A percentile compares a stretch with the other conserved stretches of the same genome.
Evolutionary conservation across 441 rosid species (phyloP).

Genomic region (Metrosideros polymorpha): DNA sequence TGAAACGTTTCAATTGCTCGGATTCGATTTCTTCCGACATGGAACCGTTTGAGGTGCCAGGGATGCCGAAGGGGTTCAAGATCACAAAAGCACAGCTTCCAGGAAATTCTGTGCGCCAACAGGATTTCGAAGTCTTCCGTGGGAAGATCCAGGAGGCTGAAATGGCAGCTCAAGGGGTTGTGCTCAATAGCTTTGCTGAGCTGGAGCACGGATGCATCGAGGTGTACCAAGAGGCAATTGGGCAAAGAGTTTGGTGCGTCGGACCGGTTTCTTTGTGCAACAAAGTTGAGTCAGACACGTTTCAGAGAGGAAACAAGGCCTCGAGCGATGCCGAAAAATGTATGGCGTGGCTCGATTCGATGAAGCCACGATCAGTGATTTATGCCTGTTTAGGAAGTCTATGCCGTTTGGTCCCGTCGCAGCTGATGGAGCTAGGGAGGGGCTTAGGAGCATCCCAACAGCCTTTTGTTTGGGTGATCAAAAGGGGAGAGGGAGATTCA

Average conservation of each 20-base stretch:
- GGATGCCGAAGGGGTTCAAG: constrained; percentile 24
- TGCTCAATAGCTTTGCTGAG: constrained; percentile 40
- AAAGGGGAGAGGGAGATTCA: constrained; percentile 18
- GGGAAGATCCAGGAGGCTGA: constrained; percentile 42
- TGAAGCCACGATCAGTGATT: constrained; percentile 31
- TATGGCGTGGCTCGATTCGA: constrained; percentile 33
- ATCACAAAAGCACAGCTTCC: constrained; percentile 42
- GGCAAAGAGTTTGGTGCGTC: constrained; percentile 38
- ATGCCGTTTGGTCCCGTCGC: constrained; percentile 40
- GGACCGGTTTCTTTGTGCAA: constrained; percentile 54
- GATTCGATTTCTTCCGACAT: constrained; percentile 14
- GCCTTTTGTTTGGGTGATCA: constrained; percentile 47
- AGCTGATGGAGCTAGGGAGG: constrained; percentile 39
- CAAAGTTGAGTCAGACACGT: constrained; percentile 13
- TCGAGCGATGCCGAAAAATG: constrained; percentile 19
- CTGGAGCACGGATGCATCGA: constrained; percentile 32
- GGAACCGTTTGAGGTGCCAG: constrained; percentile 31
- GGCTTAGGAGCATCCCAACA: constrained; percentile 34
- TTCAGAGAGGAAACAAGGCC: constrained; percentile 40
- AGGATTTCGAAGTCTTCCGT: constrained; percentile 29
- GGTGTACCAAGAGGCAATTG: constrained; percentile 27
- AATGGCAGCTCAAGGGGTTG: constrained; percentile 33
- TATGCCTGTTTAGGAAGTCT: constrained; percentile 48
- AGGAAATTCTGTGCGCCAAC: constrained; percentile 20
- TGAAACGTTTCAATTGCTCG: constrained; percentile 9